phyloP scores from a whole-genome alignment of 768 basidiomycete species.

The Rhodotorula paludigena region DNA sequence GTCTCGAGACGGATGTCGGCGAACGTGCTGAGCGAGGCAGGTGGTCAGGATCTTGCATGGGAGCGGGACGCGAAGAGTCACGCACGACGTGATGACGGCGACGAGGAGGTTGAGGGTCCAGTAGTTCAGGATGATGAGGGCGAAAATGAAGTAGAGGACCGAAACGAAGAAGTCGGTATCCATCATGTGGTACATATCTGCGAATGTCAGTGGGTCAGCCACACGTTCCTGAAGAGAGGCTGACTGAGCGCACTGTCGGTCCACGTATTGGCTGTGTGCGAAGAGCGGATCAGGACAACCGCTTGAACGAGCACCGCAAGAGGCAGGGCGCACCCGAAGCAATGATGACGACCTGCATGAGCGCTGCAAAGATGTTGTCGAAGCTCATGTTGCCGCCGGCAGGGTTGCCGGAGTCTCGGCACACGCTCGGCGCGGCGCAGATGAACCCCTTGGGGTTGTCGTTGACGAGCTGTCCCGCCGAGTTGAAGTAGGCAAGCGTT shows the following conservation, averaged over 20 bases:
- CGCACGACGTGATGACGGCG: conserved; percentile 2
- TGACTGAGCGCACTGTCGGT: conserved; percentile 19
- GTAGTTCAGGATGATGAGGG: conserved; percentile 81
- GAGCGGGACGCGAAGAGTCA: too few species aligned
- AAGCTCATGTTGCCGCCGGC: conserved; percentile 66
- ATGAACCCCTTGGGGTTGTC: conserved; percentile 72
- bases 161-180: conserved; percentile 86
- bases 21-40: conserved; percentile 56
- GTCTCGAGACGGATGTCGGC: conserved; percentile 79
- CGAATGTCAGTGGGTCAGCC: neutral
- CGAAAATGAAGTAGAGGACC: conserved; percentile 76
- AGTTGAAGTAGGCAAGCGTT: conserved; percentile 51
- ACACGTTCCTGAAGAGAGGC: neutral
- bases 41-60: too few species aligned
- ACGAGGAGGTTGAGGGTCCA: conserved; percentile 43
- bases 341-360: conserved; percentile 77
- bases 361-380: conserved; percentile 76
- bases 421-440: conserved; percentile 79
- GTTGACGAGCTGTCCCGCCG: conserved; percentile 48
- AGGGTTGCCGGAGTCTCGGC: conserved; percentile 63
- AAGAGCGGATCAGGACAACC: neutral
- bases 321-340: conserved; percentile 59
- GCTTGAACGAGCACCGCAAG: neutral
- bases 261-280: conserved; percentile 47
- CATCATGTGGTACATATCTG: conserved; percentile 77